These are phyloP conservation scores for Kodamaea sagamina DNA, from an alignment of 805 yeast species.

Conservation along the genomic window DNA sequence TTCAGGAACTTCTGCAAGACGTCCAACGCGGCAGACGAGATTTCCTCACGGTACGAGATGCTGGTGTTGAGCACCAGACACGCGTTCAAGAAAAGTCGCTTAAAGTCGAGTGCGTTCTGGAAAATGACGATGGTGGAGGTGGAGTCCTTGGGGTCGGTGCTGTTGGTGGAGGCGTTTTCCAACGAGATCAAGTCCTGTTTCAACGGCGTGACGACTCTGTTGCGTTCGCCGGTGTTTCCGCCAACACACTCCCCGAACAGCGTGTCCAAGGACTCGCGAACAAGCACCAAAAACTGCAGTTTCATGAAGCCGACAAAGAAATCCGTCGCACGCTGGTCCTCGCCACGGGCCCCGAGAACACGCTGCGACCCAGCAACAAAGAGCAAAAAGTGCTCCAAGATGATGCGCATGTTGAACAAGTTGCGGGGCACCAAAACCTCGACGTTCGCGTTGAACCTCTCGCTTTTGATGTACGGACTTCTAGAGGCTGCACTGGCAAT, in stretches of 20 bases:
- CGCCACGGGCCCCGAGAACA: constrained; percentile 24
- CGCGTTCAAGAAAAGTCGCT: constrained; percentile 46
- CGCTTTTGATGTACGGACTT: constrained; percentile 60
- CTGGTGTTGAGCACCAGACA: constrained; percentile 63
- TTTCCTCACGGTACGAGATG: constrained; percentile 55
- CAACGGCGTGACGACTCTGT: constrained; percentile 15
- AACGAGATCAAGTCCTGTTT: constrained; percentile 34
- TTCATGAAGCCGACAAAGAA: constrained; percentile 70
- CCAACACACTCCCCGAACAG: constrained; percentile 50
- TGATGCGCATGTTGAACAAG: constrained; percentile 76
- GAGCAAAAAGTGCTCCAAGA: constrained; percentile 69
- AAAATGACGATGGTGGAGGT: constrained; percentile 26
- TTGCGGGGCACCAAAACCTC: constrained; percentile 68
- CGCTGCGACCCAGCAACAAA: constrained; percentile 61
- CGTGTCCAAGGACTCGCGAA: constrained; percentile 55
- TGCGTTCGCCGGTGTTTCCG: constrained; percentile 11
- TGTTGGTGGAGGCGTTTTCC: constrained; percentile 25
- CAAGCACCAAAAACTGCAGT: constrained; percentile 60
- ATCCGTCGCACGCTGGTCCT: constrained; percentile 21
- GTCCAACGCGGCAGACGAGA: constrained; percentile 47
- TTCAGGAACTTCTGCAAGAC: constrained; percentile 38
- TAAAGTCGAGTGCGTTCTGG: constrained; percentile 48
- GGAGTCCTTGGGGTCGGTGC: not conserved
- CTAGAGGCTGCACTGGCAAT: not conserved
- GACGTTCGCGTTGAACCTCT: constrained; percentile 54